Evolutionary conservation across 2,329 filamentous ascomycete genomes (phyloP), one percentile per base, ranked within the genome.

Genomic region (Aspergillus cejpii): DNA sequence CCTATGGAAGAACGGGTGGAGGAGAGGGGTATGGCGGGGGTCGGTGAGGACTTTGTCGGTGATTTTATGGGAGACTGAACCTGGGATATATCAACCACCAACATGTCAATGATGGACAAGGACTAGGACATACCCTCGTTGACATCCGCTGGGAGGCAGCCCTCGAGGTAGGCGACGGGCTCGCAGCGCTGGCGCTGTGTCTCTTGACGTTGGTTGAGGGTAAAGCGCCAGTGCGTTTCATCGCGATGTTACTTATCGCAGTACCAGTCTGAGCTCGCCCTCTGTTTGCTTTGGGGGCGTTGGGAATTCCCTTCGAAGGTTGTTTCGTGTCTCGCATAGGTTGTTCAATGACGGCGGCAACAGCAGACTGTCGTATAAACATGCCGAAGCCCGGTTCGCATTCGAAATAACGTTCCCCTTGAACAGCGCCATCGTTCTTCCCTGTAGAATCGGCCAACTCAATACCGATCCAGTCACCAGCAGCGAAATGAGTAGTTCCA

Each of bases 351-450:
- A 75, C 60, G 26, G 82, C 72, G 10, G 75, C 77, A 39, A 92
- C 74, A 46, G 83, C 83, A 43, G 78, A 71, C 23, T 87, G 83
- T 51, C 87, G 80, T 44, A 96, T 79, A 60, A 98, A 97, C 80
- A 98, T 92, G 74, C 87, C 80, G 78, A 83, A 67, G 63, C 77
- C 69, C 36, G 73, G 69, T 39, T 74, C 65, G 56, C 91, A 97
- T 39, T 90, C 81, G 58, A 95, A 97, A 64, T 97, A 97, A 15
- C 87, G 76, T 62, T 87, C 79, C 50, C 88, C 90, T 65, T 91
- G 80, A 37, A 97, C 87, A 44, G 85, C 84, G 53, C 91, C 91
- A 75, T 97, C 88, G 59, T 97, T 97, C 73, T 97, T 97, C 24
- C 92, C 91, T 15, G 78, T 80, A 42, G 83, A 74, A 37, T 87